Conservation (phyloP, 495 filamentous ascomycete genomes). For the Friedmanniomyces endolithicus region DNA sequence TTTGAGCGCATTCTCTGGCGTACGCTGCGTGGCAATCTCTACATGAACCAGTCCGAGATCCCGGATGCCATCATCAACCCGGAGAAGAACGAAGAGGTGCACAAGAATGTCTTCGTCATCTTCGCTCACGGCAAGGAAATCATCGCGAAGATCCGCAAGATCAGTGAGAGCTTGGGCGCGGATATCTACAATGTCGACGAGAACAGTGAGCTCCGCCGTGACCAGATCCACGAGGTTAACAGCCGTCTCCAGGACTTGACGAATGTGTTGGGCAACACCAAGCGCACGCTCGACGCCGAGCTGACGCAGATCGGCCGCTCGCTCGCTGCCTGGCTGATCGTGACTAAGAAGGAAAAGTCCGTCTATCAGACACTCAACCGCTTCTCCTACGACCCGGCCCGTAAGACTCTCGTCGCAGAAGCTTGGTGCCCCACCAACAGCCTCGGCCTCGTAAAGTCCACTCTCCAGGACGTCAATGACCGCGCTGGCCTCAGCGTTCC, state of each 20-base stretch:
- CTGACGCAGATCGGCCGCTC: conserved; percentile 82
- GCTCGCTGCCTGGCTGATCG: conserved; percentile 87
- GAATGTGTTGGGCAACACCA: conserved; percentile 90
- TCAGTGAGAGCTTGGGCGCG: conserved; percentile 91
- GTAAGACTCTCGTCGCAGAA: conserved; percentile 94
- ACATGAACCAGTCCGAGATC: conserved; percentile 99
- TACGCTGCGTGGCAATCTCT: conserved; percentile 91
- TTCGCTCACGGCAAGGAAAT: conserved; percentile 98
- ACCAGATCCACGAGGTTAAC: conserved; percentile 96
- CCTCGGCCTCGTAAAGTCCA: conserved; percentile 83
- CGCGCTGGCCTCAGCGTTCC: conserved; percentile 86
- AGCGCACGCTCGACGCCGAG: conserved; percentile 85
- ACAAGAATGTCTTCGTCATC: conserved; percentile 98
- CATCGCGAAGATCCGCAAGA: conserved; percentile 95
- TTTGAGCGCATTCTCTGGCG: conserved; percentile 97
- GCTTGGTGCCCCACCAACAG: conserved; percentile 93
- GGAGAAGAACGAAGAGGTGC: conserved; percentile 72
- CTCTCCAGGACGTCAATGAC: conserved; percentile 91
- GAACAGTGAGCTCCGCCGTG: conserved; percentile 81
- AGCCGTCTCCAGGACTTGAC: conserved; percentile 76
- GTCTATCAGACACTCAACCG: conserved; percentile 94
- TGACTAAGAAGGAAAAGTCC: conserved; percentile 95
- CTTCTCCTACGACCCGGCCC: conserved; percentile 89
- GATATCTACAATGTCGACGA: conserved; percentile 94
- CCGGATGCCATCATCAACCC: conserved; percentile 90